Conservation (phyloP, 1,139 yeast genomes). For the Blastobotrys illinoisensis region DNA sequence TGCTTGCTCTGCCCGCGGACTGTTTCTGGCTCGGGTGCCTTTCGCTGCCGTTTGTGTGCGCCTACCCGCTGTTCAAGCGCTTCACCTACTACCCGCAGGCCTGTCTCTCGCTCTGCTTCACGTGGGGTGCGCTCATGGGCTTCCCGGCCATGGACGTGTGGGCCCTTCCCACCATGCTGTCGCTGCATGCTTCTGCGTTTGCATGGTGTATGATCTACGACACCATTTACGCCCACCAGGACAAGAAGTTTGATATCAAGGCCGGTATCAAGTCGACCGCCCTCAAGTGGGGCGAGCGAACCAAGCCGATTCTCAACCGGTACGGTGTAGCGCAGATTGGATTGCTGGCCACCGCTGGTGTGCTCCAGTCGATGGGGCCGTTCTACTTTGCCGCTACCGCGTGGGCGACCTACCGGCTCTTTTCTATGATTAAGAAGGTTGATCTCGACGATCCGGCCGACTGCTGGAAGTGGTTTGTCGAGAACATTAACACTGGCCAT, state of each 20-base stretch:
- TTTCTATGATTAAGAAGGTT: conserved; percentile 61
- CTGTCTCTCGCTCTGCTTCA: conserved; percentile 73
- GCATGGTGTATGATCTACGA: conserved; percentile 96
- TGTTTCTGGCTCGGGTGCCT: conserved; percentile 81
- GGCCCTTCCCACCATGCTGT: conserved; percentile 62
- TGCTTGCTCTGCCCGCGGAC: conserved; percentile 67
- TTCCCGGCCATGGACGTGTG: conserved; percentile 94
- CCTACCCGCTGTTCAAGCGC: conserved; percentile 90
- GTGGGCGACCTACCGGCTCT: conserved; percentile 62
- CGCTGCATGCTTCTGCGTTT: conserved; percentile 71
- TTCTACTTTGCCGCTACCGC: conserved; percentile 64
- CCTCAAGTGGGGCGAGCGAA: conserved; percentile 78
- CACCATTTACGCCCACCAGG: conserved; percentile 96
- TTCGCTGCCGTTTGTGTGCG: conserved; percentile 71
- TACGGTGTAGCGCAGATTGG: conserved; percentile 64
- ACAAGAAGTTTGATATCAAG: conserved; percentile 73
- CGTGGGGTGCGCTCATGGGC: conserved; percentile 93
- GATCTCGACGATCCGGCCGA: conserved; percentile 70
- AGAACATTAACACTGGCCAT: conserved; percentile 78
- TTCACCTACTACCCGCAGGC: conserved; percentile 94
- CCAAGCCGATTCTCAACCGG: conserved; percentile 62
- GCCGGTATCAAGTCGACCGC: conserved; percentile 97
- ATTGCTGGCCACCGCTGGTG: conserved; percentile 63
- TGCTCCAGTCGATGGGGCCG: conserved; percentile 81
- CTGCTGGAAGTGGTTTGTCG: conserved; percentile 77